phyloP scores from a whole-genome alignment of 768 basidiomycete genomes.

The Dioszegia hungarica region DNA sequence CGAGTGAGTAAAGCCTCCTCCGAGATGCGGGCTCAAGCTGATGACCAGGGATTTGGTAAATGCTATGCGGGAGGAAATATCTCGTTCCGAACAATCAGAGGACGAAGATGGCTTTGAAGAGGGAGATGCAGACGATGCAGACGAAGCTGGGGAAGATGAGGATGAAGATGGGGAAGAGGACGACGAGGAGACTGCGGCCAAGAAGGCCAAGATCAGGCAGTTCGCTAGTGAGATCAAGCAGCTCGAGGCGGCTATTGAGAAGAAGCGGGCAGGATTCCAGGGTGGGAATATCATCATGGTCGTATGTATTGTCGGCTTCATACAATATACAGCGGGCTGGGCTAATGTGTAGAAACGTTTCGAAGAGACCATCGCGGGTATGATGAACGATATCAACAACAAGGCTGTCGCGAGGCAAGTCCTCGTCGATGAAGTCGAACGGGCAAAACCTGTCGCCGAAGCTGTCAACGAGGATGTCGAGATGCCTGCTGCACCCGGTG shows the following conservation, averaged over 20 bases:
- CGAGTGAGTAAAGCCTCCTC: slow-evolving; percentile 14
- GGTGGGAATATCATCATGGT: slow-evolving; percentile 42
- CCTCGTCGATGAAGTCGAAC: slow-evolving; percentile 30
- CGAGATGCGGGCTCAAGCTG: not conserved
- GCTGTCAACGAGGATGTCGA: not conserved
- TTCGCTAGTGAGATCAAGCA: slow-evolving; percentile 40
- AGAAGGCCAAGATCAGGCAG: slow-evolving; percentile 39
- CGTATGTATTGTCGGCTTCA: slow-evolving; percentile 19
- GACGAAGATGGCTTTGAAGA: slow-evolving; percentile 23
- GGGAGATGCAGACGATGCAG: slow-evolving; percentile 26
- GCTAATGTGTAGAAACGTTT: slow-evolving; percentile 36
- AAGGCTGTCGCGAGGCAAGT: slow-evolving; percentile 34
- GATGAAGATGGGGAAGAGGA: slow-evolving; percentile 30
- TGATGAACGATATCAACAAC: slow-evolving; percentile 33
- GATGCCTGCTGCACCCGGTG: not conserved
- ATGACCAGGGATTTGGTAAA: slow-evolving; percentile 29
- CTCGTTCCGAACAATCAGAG: slow-evolving; percentile 12
- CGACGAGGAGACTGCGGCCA: slow-evolving; percentile 38
- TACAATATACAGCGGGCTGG: too few species aligned
- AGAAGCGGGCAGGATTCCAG: slow-evolving; percentile 35
- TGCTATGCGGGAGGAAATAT: slow-evolving; percentile 31
- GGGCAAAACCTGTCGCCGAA: slow-evolving; percentile 4
- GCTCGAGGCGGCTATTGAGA: slow-evolving; percentile 36
- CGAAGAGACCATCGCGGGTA: slow-evolving; percentile 36
- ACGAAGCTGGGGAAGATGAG: slow-evolving; percentile 36